Evolutionary conservation across 352 stramenopile species (phyloP).

Genomic region (Thalassiosira ordinaria): DNA sequence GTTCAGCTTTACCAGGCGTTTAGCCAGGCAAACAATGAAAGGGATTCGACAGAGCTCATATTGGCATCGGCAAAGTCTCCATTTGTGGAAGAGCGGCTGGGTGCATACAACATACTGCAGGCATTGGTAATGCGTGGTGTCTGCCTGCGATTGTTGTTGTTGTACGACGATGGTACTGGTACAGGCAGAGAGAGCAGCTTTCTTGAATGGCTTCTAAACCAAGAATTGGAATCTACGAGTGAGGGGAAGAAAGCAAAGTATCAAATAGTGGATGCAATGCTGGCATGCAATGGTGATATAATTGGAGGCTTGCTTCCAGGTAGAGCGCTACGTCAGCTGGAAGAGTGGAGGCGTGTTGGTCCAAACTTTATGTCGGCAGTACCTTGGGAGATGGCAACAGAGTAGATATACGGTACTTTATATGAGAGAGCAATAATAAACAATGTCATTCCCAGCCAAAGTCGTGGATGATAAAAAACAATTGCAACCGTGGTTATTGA

Average conservation of each 20-base stretch:
- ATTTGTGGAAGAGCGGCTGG: constrained; percentile 52
- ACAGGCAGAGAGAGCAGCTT: constrained; percentile 18
- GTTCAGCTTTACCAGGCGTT: constrained; percentile 50
- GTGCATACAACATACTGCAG: constrained; percentile 37
- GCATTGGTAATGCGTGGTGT: constrained; percentile 38
- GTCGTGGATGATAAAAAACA: no score
- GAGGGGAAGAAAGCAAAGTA: constrained; percentile 50
- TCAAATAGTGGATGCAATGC: constrained; percentile 44
- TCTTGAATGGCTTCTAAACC: constrained; percentile 48
- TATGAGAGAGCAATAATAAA: no score
- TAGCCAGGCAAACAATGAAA: constrained; percentile 42
- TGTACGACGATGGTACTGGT: constrained; percentile 32
- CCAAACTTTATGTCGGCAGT: constrained; percentile 27
- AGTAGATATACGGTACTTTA: no score
- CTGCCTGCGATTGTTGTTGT: constrained; percentile 29
- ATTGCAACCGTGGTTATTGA: no score
- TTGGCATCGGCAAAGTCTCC: constrained; percentile 52
- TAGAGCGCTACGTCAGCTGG: constrained; percentile 29
- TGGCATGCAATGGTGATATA: constrained; percentile 29
- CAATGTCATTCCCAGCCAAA: no score
- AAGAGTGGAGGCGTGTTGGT: constrained; percentile 38
- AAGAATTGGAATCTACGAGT: constrained; percentile 37
- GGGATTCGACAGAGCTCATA: constrained; percentile 41
- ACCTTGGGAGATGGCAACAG: constrained; percentile 45
- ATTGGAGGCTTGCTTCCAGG: constrained; percentile 36